These are phyloP conservation scores for Tillandsia leiboldiana DNA, from an alignment of 176 grass and related monocot genomes.

Conservation along the genomic window DNA sequence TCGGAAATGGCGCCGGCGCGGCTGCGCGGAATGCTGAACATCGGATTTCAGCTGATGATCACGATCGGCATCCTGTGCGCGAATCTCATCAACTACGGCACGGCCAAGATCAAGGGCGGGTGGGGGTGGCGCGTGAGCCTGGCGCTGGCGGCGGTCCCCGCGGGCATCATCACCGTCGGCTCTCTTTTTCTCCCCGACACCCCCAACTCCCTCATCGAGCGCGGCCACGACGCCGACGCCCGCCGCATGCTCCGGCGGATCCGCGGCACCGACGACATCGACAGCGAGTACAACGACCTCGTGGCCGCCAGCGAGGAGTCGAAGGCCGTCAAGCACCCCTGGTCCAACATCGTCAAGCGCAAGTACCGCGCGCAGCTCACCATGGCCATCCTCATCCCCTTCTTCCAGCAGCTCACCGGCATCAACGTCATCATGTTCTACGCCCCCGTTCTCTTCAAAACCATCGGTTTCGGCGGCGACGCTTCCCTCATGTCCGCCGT, in stretches of 20 bases:
- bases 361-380: slow-evolving; percentile 34
- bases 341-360: slow-evolving; percentile 31
- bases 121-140: slow-evolving; percentile 44
- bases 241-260: slow-evolving; percentile 21
- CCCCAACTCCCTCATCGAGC: slow-evolving; percentile 39
- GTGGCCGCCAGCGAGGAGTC: slow-evolving; percentile 31
- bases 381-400: slow-evolving; percentile 40
- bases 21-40: slow-evolving; percentile 43
- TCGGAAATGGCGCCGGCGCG: slow-evolving; percentile 49
- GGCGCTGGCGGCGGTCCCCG: slow-evolving; percentile 35
- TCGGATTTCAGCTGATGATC: slow-evolving; percentile 49
- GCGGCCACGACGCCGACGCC: slow-evolving; percentile 21
- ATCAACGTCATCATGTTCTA: slow-evolving; percentile 48
- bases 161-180: slow-evolving; percentile 34
- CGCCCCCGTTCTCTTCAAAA: slow-evolving; percentile 34
- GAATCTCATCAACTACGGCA: slow-evolving; percentile 41
- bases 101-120: slow-evolving; percentile 36
- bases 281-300: slow-evolving; percentile 33
- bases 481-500: slow-evolving; percentile 33
- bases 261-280: slow-evolving; percentile 36
- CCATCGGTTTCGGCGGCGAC: slow-evolving; percentile 24
- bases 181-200: slow-evolving; percentile 41
- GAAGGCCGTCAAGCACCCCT: slow-evolving; percentile 28
- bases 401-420: slow-evolving; percentile 44
- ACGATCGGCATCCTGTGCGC: slow-evolving; percentile 39